A percentile compares a stretch with the other conserved stretches of the same genome.
Conservation (phyloP, 2,329 filamentous ascomycete genomes). For the Paecilomyces dactylethromorphus region DNA sequence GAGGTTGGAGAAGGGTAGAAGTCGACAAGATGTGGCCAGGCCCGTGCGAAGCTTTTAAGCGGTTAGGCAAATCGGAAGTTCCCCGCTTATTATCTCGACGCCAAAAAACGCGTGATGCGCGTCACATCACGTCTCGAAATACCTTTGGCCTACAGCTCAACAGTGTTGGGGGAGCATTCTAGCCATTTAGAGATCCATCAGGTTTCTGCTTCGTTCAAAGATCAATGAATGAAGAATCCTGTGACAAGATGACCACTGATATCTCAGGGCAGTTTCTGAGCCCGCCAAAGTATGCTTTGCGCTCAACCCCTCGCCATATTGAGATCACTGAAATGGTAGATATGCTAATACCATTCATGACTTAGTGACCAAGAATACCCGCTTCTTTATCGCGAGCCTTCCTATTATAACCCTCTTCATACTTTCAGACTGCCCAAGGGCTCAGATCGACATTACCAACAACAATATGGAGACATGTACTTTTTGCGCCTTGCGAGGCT, state of each 20-base stretch:
- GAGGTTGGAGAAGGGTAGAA: background rate
- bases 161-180: background rate
- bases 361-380: slow-evolving; percentile 30
- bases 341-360: slow-evolving; percentile 1
- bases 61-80: background rate
- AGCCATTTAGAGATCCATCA: background rate
- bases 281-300: slow-evolving; percentile 19
- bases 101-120: slow-evolving; percentile 7
- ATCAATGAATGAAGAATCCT: background rate
- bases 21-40: background rate
- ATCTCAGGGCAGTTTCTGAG: slow-evolving; percentile 18
- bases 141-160: background rate
- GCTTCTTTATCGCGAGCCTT: slow-evolving; percentile 48
- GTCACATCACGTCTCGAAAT: slow-evolving; percentile 2
- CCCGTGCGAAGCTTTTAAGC: background rate
- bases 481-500: slow-evolving; percentile 83
- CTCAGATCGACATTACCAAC: slow-evolving; percentile 66
- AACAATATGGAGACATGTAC: slow-evolving; percentile 98
- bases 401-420: slow-evolving; percentile 65
- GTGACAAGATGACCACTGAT: slow-evolving; percentile 11
- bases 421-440: slow-evolving; percentile 67
- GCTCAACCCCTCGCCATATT: background rate
- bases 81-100: background rate
- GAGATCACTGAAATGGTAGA: background rate
- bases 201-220: background rate